Conservation (phyloP, 139 green algal species). For the Auxenochlorella protothecoides region DNA sequence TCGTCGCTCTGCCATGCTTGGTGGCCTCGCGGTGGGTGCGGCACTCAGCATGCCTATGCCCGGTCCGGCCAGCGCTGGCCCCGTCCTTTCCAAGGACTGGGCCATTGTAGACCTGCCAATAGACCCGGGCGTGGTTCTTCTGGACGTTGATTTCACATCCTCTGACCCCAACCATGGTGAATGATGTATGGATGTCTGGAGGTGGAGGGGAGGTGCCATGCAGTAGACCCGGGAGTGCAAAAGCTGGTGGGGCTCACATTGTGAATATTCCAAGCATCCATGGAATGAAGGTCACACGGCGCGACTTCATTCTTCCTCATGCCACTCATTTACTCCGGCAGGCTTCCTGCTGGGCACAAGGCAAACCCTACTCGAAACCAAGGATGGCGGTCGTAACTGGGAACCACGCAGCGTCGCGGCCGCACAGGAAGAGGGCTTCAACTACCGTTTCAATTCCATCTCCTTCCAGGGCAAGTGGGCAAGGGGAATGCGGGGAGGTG, state of each 20-base stretch:
- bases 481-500: too few species aligned
- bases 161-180: slow-evolving; percentile 80
- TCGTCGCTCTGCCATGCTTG: too few species aligned
- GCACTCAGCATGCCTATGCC: background rate
- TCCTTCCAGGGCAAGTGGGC: slow-evolving; percentile 61
- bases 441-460: slow-evolving; percentile 95
- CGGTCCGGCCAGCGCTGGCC: slow-evolving; percentile 31
- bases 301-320: background rate
- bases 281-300: too few species aligned
- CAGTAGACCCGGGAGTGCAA: too few species aligned
- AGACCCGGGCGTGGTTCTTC: slow-evolving; percentile 82
- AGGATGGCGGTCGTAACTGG: slow-evolving; percentile 93
- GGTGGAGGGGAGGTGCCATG: too few species aligned
- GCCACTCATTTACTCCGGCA: slow-evolving; percentile 5
- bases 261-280: background rate
- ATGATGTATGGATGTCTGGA: background rate
- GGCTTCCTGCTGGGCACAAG: slow-evolving; percentile 92
- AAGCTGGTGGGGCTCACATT: background rate
- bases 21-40: too few species aligned
- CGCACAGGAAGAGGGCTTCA: slow-evolving; percentile 64
- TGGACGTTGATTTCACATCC: slow-evolving; percentile 89
- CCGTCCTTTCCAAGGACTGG: slow-evolving; percentile 51
- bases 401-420: slow-evolving; percentile 46
- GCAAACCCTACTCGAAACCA: slow-evolving; percentile 96
- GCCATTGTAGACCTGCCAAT: slow-evolving; percentile 70